Evolutionary conservation across 2,329 filamentous ascomycete species (phyloP).

Genomic region (Bipolaris victoriae): DNA sequence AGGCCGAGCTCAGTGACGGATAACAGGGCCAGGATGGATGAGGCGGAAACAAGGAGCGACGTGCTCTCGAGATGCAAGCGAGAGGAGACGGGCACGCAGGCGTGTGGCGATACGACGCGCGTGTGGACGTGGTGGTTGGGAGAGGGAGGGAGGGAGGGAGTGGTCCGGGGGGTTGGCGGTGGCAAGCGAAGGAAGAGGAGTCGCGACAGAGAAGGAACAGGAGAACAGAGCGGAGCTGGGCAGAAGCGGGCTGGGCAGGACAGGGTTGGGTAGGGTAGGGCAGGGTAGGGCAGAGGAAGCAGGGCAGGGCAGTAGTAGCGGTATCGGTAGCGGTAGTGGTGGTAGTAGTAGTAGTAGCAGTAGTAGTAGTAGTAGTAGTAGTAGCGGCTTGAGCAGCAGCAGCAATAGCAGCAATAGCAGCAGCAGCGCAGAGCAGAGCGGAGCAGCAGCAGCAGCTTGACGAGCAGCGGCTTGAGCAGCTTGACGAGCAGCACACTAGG

Average conservation of each 20-base stretch:
- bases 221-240: neutral
- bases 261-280: neutral
- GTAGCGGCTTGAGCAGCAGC: neutral
- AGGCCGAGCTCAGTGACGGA: slow-evolving; percentile 8
- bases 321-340: no score
- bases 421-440: neutral
- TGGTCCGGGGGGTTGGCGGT: slow-evolving; percentile 6
- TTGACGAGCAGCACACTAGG: slow-evolving; percentile 31
- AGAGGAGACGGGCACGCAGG: slow-evolving; percentile 1
- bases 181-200: slow-evolving; percentile 8
- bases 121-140: slow-evolving; percentile 14
- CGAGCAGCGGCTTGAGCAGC: neutral
- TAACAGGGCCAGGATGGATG: slow-evolving; percentile 1
- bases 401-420: neutral
- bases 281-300: neutral
- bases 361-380: no score
- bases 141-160: neutral
- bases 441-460: neutral
- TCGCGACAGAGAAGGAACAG: slow-evolving; percentile 13
- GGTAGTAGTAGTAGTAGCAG: neutral
- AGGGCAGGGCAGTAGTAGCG: neutral
- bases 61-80: slow-evolving; percentile 15
- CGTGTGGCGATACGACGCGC: slow-evolving; percentile 22
- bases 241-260: neutral
- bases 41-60: slow-evolving; percentile 12